Percentiles rank a stretch among this genome's conserved stretches.
phyloP scores from a whole-genome alignment of 495 filamentous ascomycete species.

The Tuber borchii region DNA sequence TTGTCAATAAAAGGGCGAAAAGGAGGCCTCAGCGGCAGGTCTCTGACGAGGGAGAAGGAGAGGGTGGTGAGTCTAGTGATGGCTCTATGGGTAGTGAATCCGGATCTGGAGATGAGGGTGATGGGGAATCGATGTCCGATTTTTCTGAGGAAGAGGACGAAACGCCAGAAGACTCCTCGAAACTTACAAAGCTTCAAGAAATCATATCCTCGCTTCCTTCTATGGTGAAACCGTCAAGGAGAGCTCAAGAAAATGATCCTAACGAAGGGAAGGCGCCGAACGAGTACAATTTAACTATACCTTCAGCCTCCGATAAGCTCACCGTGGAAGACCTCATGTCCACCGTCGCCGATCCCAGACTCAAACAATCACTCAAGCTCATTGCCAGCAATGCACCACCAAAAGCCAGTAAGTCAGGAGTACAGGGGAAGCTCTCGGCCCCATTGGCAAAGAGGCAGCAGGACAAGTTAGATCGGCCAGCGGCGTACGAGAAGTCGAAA shows the following conservation, averaged over 20 bases:
- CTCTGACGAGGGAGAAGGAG: constrained; percentile 57
- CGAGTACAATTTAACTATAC: constrained; percentile 40
- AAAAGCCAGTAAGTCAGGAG: constrained; percentile 51
- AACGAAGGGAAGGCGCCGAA: constrained; percentile 39
- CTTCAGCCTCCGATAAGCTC: constrained; percentile 56
- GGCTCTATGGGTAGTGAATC: constrained; percentile 44
- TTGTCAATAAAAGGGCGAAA: constrained; percentile 4
- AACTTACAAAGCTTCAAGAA: constrained; percentile 59
- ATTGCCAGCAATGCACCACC: constrained; percentile 48
- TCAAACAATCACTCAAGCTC: constrained; percentile 74
- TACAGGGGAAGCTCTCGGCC: constrained; percentile 68
- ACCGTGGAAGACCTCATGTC: constrained; percentile 72
- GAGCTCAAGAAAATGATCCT: constrained; percentile 40
- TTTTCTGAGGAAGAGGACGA: constrained; percentile 54
- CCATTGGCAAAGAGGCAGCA: constrained; percentile 86
- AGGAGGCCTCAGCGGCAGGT: constrained; percentile 32
- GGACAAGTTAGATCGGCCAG: constrained; percentile 74
- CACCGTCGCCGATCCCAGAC: constrained; percentile 63
- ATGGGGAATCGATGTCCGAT: constrained; percentile 50
- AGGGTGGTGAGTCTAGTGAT: constrained; percentile 43
- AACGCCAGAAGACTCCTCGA: constrained; percentile 54
- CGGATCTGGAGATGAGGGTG: constrained; percentile 47
- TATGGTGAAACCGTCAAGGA: constrained; percentile 23
- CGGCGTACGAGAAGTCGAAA: constrained; percentile 84
- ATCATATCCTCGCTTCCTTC: constrained; percentile 61